phyloP scores from a whole-genome alignment of 306 rosid species.

The Quercus dentata region DNA sequence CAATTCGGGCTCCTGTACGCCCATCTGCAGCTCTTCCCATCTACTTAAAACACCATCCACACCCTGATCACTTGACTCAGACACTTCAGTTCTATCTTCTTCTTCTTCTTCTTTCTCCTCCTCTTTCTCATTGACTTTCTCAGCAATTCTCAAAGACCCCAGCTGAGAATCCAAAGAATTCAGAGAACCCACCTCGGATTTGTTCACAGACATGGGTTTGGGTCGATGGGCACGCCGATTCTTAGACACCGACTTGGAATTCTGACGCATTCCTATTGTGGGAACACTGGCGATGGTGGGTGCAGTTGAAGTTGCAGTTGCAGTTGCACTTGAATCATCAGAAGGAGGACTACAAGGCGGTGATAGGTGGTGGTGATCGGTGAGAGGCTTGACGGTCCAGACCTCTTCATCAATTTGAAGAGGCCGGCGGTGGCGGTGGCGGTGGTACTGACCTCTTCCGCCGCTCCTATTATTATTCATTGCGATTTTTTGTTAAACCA shows the following conservation, averaged over 20 bases:
- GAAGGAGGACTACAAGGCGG: background rate
- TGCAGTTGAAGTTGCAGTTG: slow-evolving; percentile 5
- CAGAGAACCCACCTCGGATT: slow-evolving; percentile 18
- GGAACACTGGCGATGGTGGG: background rate
- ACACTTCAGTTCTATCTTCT: slow-evolving; percentile 2
- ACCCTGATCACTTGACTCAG: slow-evolving; percentile 21
- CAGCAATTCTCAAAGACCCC: slow-evolving; percentile 20
- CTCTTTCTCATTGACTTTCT: background rate
- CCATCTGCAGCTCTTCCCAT: slow-evolving; percentile 38
- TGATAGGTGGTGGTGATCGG: background rate
- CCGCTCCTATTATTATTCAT: slow-evolving; percentile 12
- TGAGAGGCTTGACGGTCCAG: background rate
- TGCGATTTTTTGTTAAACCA: background rate
- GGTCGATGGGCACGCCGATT: slow-evolving; percentile 23
- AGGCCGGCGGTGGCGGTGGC: background rate
- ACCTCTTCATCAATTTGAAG: slow-evolving; percentile 2
- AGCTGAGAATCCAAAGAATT: slow-evolving; percentile 13
- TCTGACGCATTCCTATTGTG: background rate
- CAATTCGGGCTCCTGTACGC: slow-evolving; percentile 44
- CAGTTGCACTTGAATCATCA: slow-evolving; percentile 5
- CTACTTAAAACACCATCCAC: slow-evolving; percentile 29
- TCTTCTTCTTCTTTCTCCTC: slow-evolving; percentile 1
- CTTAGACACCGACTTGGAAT: slow-evolving; percentile 7
- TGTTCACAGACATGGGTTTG: slow-evolving; percentile 30
- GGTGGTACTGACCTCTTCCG: background rate